Percentiles rank a stretch among this genome's conserved stretches.
These are phyloP conservation scores for Epichloe gansuensis DNA, from an alignment of 2,329 filamentous ascomycete genomes.

Conservation along the genomic window DNA sequence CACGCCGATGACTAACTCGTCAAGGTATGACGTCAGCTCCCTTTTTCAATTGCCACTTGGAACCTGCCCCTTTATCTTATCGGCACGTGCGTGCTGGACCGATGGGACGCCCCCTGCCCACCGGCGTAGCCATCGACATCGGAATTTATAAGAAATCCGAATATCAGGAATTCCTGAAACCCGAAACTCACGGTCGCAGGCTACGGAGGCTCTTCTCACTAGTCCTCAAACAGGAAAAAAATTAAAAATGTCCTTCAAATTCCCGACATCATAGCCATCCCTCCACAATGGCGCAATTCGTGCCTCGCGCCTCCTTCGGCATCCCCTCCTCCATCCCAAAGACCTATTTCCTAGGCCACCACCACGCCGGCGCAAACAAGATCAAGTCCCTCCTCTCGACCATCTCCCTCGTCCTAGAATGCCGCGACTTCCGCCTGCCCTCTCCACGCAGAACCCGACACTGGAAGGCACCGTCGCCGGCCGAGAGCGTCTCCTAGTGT, in stretches of 20 bases:
- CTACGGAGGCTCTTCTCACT: neutral
- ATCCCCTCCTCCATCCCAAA: slow-evolving; percentile 63
- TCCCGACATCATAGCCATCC: neutral
- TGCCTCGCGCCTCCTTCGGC: slow-evolving; percentile 63
- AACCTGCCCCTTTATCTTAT: slow-evolving; percentile 4
- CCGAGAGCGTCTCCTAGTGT: slow-evolving; percentile 68
- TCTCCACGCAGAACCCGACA: slow-evolving; percentile 80
- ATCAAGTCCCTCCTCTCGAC: slow-evolving; percentile 72
- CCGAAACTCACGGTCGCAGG: no score
- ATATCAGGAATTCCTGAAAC: neutral
- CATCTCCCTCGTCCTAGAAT: slow-evolving; percentile 85
- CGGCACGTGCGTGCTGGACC: slow-evolving; percentile 2
- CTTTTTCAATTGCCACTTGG: neutral
- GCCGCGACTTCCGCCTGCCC: slow-evolving; percentile 79
- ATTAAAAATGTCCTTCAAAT: neutral
- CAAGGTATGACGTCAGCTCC: slow-evolving; percentile 1
- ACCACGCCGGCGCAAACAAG: slow-evolving; percentile 65
- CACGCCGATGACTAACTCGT: neutral
- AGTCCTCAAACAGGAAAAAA: no score
- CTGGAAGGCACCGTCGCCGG: slow-evolving; percentile 70
- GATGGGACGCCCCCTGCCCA: neutral
- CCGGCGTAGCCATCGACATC: neutral
- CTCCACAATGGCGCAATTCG: slow-evolving; percentile 37
- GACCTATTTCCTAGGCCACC: slow-evolving; percentile 92
- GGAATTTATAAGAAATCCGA: neutral